These are phyloP conservation scores for Ophioceras dolichostomum DNA, from an alignment of 2,329 filamentous ascomycete species.

Conservation along the genomic window DNA sequence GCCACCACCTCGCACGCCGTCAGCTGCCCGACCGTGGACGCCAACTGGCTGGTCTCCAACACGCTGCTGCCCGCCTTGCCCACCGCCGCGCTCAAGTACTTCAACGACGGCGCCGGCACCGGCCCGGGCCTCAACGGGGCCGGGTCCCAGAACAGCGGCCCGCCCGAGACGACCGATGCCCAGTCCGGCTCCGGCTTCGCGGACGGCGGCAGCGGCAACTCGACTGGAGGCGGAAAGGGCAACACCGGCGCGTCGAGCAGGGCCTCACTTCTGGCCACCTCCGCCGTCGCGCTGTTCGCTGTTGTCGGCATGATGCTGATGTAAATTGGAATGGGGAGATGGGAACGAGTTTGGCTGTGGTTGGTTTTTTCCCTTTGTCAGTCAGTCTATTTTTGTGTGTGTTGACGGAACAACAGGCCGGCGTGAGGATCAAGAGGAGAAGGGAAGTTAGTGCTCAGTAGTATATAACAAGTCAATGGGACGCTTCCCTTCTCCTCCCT, in stretches of 20 bases:
- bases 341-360: too few species aligned
- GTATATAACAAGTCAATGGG: too few species aligned
- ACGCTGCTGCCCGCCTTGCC: conserved; percentile 40
- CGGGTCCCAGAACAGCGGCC: conserved; percentile 40
- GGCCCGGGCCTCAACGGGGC: conserved; percentile 39
- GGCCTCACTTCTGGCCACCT: conserved; percentile 18
- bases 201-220: conserved; percentile 18
- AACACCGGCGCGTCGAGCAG: conserved; percentile 16
- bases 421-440: too few species aligned
- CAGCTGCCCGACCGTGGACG: conserved; percentile 35
- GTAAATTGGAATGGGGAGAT: too few species aligned
- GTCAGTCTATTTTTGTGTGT: too few species aligned
- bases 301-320: conserved; percentile 26
- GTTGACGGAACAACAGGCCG: too few species aligned
- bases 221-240: conserved; percentile 18
- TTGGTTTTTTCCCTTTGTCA: too few species aligned
- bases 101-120: conserved; percentile 37
- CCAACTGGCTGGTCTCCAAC: conserved; percentile 37
- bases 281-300: conserved; percentile 20
- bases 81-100: conserved; percentile 34
- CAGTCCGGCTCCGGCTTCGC: conserved; percentile 21
- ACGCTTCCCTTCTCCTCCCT: too few species aligned
- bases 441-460: too few species aligned
- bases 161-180: conserved; percentile 31
- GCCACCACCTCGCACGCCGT: conserved; percentile 31